Base-by-base conservation (phyloP, 192 early-diverging fungal genomes). In the Backusella luteola region DNA sequence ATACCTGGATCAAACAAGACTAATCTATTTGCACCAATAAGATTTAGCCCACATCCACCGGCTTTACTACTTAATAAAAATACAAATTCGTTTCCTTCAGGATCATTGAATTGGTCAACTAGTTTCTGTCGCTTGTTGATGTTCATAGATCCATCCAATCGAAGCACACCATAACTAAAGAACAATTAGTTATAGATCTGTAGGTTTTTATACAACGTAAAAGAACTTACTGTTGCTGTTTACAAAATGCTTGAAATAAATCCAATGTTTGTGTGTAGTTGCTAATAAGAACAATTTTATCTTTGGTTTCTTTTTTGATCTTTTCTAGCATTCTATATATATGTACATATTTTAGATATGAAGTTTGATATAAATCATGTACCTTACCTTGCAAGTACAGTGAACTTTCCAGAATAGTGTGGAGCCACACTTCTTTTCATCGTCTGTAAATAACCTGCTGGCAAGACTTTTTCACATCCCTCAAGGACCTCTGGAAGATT, bases 211-310 rank as follows among this genome's bases (percentile, higher is more conserved):
- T 19, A 77, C 19, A 34, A 96, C 0, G 12, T 19, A 14, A 59
- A 32, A 72, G 19, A 52, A 76, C 87, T 85, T 87, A 96, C 85
- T 88, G 86, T 52, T 90, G 90, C 32, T 87, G 88, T 0, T 87
- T 82, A 66, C 97, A 99, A 71, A 97, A 88, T n/a, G 89, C 85
- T 76, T 98, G 96, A 76, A 99, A 95, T 67, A 98, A 78, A 79
- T 99, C 95, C 41, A 99, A 83, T 3, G 98, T 99, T 81, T 99
- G 97, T 0, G 98, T 99, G 84, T 99, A 99, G 78, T 99, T 99
- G 34, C 94, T 95, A 63, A 99, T 98, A n/a, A 99, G 86, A n/a
- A 99, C 98, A 79, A 99, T 98, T 82, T 99, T 99, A 80, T 98
- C 97, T 15, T 85, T 83, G 19, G 91, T 89, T 21, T 92, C 88